Conservation (phyloP, 2,329 filamentous ascomycete genomes). For the Sclerotinia sclerotiorum region DNA sequence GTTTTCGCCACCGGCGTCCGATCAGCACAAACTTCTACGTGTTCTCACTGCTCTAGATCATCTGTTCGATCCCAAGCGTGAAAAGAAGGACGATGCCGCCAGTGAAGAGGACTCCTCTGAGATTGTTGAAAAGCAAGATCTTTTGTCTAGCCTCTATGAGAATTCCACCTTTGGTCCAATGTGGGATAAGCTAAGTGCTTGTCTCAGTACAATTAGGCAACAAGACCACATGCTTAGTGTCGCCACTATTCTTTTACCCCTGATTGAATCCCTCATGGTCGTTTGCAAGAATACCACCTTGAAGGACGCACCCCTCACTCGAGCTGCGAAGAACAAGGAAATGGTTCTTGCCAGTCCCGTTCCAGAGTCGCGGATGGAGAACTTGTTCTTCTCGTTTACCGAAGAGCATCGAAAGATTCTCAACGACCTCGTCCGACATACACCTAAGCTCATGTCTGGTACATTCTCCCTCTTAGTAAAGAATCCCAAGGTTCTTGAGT, state of each 20-base stretch:
- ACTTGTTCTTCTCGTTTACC: conserved; percentile 93
- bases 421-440: conserved; percentile 95
- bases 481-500: conserved; percentile 97
- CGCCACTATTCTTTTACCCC: conserved; percentile 87
- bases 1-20: conserved; percentile 93
- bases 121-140: conserved; percentile 71
- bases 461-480: conserved; percentile 95
- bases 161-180: conserved; percentile 85
- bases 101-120: conserved; percentile 50
- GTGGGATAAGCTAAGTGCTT: conserved; percentile 90
- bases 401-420: conserved; percentile 97
- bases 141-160: conserved; percentile 85
- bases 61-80: conserved; percentile 81
- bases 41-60: conserved; percentile 94
- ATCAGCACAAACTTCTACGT: conserved; percentile 92
- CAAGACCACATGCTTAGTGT: conserved; percentile 96
- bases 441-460: conserved; percentile 97
- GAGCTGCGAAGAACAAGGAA: conserved; percentile 56
- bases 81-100: conserved; percentile 51
- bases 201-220: conserved; percentile 81
- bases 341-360: conserved; percentile 72
- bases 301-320: conserved; percentile 40
- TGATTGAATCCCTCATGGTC: conserved; percentile 97
- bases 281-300: conserved; percentile 94
- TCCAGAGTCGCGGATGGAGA: conserved; percentile 80